Conservation (phyloP, 1,284 basidiomycete genomes). For the Chalciporus sp. region DNA sequence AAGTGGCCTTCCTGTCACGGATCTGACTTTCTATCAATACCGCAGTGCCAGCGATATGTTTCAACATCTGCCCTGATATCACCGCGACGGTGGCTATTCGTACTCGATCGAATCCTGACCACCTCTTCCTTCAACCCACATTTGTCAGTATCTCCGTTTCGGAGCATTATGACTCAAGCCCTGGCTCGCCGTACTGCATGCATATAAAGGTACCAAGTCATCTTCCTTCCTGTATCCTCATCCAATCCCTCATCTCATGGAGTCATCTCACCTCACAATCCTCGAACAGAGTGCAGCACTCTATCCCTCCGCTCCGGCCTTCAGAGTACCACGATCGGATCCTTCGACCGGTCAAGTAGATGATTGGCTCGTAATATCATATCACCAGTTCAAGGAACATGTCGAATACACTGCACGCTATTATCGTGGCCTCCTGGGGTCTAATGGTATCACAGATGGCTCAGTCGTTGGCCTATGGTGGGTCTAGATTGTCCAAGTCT, state of each 20-base stretch:
- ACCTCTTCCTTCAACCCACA: slow-evolving; percentile 29
- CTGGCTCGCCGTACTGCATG: slow-evolving; percentile 26
- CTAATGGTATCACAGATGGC: slow-evolving; percentile 45
- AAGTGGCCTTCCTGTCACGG: slow-evolving; percentile 29
- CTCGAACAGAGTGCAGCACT: slow-evolving; percentile 49
- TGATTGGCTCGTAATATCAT: slow-evolving; percentile 55
- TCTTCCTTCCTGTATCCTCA: slow-evolving; percentile 8
- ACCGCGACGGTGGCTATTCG: slow-evolving; percentile 38
- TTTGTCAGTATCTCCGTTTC: slow-evolving; percentile 36
- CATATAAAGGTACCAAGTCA: slow-evolving; percentile 30
- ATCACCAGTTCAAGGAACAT: slow-evolving; percentile 53
- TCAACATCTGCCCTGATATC: slow-evolving; percentile 33
- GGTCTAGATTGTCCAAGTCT: slow-evolving; percentile 22
- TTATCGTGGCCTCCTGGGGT: slow-evolving; percentile 51
- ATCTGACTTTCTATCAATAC: slow-evolving; percentile 27
- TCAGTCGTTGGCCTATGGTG: slow-evolving; percentile 73
- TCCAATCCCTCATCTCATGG: slow-evolving; percentile 31
- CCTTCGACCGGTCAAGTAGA: slow-evolving; percentile 36
- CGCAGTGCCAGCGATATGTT: slow-evolving; percentile 39
- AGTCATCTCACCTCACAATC: slow-evolving; percentile 50
- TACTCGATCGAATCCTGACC: slow-evolving; percentile 25
- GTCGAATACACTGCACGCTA: slow-evolving; percentile 56
- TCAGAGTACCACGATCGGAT: slow-evolving; percentile 49
- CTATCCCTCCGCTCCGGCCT: slow-evolving; percentile 48
- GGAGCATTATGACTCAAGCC: slow-evolving; percentile 21